Base-by-base conservation (phyloP, 1,284 basidiomycete species). In the Heterobasidion annosum region DNA sequence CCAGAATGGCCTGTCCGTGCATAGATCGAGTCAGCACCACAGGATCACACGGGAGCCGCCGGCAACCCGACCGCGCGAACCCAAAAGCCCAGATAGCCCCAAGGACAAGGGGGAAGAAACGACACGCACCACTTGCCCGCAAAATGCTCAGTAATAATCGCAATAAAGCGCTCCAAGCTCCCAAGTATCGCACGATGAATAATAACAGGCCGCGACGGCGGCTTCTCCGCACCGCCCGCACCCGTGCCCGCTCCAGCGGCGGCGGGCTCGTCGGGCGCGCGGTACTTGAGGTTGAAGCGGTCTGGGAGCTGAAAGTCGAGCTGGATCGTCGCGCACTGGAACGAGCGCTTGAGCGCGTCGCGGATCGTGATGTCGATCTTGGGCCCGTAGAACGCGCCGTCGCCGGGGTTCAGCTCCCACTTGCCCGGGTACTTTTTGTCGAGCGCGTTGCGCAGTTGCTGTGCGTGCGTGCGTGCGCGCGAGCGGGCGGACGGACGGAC, bases 301-400 rank as follows among this genome's bases (percentile, higher is more conserved):
- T 98, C 89, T n/a, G 97, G 97, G 8, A 99, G 82, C 71, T 99
- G 93, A 83, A 98, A 99, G 75, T 99, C 97, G 61, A 99, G 90
- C 72, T 99, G 91, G 69, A 99, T 98, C 3, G 97, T 99, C 48
- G 95, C 96, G 64, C 97, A 99, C 73, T 99, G 97, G 84, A 94
- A 95, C 37, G 93, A 92, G 50, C 95, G 86, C 57, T 81, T 85
- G 37, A 98, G 76, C 0, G 97, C 96, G 67, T 99, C 97, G 37
- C 85, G 84, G 68, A 99, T 92, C 58, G 92, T 94, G 72, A 99
- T 97, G 72, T 99, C 97, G 67, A 99, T 97, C 77, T 98, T 95
- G 58, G 93, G 93, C 2, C 93, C 93, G 70, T 96, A 96, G 79
- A 95, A 95, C 16, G 97, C 97, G 52, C 97, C 97, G 66, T 99